Evolutionary conservation across 352 stramenopile species (phyloP).

Genomic region (Globisporangium cylindrosporum): DNA sequence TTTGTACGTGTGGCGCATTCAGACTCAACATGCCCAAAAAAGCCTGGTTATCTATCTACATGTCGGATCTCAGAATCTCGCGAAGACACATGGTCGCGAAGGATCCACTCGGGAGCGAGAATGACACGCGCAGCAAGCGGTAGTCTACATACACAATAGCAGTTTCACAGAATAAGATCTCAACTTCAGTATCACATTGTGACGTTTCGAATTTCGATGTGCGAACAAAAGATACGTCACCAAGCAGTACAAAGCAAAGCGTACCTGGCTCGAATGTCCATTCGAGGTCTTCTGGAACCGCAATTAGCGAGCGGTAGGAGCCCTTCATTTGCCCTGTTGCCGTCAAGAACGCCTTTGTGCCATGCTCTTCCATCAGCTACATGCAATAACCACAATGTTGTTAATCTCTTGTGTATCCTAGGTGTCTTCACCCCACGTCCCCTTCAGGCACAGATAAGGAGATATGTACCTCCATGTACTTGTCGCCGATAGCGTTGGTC

Average conservation of each 20-base stretch:
- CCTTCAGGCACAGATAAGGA: background rate
- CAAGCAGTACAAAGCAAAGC: background rate
- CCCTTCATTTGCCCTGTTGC: constrained; percentile 51
- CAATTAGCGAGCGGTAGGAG: constrained; percentile 52
- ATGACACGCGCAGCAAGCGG: constrained; percentile 32
- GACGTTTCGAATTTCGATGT: constrained; percentile 1
- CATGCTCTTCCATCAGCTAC: constrained; percentile 49
- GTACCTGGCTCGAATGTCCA: constrained; percentile 34
- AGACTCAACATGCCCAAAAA: constrained; percentile 6
- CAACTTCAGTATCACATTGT: constrained; percentile 10
- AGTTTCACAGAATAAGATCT: background rate
- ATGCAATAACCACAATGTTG: background rate
- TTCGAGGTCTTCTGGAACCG: constrained; percentile 37
- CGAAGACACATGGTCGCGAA: constrained; percentile 84
- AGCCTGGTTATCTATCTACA: constrained; percentile 17
- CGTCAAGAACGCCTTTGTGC: constrained; percentile 35
- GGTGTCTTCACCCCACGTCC: background rate
- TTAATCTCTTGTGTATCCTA: background rate
- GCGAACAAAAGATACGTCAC: background rate
- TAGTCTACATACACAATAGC: background rate
- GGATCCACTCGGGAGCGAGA: constrained; percentile 56
- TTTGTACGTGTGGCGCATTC: background rate
- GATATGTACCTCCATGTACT: constrained; percentile 37
- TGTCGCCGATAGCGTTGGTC: constrained; percentile 38
- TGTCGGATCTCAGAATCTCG: constrained; percentile 50